Conservation (phyloP, 2,329 filamentous ascomycete genomes). For the Colletotrichum scovillei region DNA sequence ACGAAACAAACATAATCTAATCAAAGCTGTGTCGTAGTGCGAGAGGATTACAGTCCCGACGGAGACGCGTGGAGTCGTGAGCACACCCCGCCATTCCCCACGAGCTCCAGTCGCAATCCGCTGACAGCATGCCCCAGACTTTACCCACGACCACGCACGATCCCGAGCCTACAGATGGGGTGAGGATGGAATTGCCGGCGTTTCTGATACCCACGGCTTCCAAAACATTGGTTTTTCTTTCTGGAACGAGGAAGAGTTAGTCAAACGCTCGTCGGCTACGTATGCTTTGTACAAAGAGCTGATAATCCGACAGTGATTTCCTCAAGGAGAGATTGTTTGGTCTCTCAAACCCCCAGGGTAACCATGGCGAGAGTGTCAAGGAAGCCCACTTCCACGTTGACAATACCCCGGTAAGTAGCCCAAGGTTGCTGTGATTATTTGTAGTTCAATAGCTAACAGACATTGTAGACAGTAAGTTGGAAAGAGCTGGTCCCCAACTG, state of each 20-base stretch:
- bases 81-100: slow-evolving; percentile 44
- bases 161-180: slow-evolving; percentile 94
- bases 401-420: slow-evolving; percentile 77
- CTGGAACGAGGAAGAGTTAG: slow-evolving; percentile 96
- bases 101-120: slow-evolving; percentile 31
- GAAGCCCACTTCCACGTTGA: slow-evolving; percentile 97
- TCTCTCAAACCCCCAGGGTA: slow-evolving; percentile 94
- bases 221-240: slow-evolving; percentile 97
- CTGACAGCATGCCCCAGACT: slow-evolving; percentile 69
- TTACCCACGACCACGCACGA: slow-evolving; percentile 91
- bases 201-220: slow-evolving; percentile 88
- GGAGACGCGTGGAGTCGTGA: slow-evolving; percentile 96
- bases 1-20: slow-evolving; percentile 13
- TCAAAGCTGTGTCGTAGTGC: slow-evolving; percentile 62
- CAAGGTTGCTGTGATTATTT: neutral
- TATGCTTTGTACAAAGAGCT: slow-evolving; percentile 44
- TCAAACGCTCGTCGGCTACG: slow-evolving; percentile 36
- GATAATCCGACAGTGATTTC: slow-evolving; percentile 74
- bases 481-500: neutral
- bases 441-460: slow-evolving; percentile 7
- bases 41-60: slow-evolving; percentile 90
- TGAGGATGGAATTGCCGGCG: slow-evolving; percentile 95
- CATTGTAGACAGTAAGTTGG: slow-evolving; percentile 33
- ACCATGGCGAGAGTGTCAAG: slow-evolving; percentile 97
- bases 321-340: slow-evolving; percentile 96